phyloP scores from a whole-genome alignment of 139 green algal genomes.

The Closterium sp. region DNA sequence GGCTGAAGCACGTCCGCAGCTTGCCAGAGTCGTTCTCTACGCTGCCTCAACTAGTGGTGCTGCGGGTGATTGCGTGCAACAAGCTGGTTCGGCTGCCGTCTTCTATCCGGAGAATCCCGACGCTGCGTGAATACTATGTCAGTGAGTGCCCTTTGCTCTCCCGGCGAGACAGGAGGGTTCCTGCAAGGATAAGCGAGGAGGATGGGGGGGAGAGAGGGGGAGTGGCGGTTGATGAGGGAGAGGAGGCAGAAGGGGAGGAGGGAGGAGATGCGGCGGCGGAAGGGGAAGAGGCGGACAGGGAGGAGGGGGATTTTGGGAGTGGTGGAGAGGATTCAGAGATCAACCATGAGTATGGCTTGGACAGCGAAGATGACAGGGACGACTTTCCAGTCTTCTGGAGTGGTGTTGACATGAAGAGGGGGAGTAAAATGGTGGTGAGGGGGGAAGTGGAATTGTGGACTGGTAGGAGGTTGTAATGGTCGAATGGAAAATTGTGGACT shows the following conservation, averaged over 20 bases:
- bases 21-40: background rate
- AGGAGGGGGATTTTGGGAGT: slow-evolving; percentile 10
- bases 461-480: too few relatives aligned
- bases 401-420: too few relatives aligned
- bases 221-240: too few relatives aligned
- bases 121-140: background rate
- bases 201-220: too few relatives aligned
- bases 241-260: background rate
- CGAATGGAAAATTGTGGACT: too few relatives aligned
- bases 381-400: too few relatives aligned
- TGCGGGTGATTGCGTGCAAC: background rate
- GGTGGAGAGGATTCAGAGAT: too few relatives aligned
- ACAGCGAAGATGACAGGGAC: too few relatives aligned
- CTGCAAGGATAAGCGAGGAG: background rate
- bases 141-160: background rate
- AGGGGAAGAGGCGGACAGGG: slow-evolving; percentile 84
- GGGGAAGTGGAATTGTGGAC: too few relatives aligned
- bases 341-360: too few relatives aligned
- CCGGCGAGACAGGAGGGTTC: background rate
- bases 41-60: background rate
- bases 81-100: background rate
- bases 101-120: background rate
- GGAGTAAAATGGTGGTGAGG: too few relatives aligned
- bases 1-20: background rate
- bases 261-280: slow-evolving; percentile 65